Conservation (phyloP, 345 rosid species). For the Populus euphratica region DNA sequence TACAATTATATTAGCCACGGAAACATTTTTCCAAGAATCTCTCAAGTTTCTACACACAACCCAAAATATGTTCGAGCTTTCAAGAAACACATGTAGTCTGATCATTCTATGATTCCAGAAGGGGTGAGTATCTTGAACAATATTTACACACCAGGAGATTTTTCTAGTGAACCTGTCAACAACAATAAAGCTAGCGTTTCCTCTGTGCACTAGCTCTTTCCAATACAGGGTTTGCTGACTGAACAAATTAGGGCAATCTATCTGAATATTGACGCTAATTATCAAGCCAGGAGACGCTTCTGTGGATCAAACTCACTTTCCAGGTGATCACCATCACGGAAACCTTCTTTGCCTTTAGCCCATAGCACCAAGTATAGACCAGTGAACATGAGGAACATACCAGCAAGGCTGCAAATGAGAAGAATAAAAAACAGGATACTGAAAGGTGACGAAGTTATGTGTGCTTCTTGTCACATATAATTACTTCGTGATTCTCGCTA, state of each 20-base stretch:
- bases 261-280: background rate
- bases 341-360: conserved; percentile 83
- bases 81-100: no score
- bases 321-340: conserved; percentile 19
- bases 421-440: background rate
- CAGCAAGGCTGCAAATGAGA: conserved; percentile 55
- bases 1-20: no score
- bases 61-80: no score
- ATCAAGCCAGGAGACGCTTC: conserved; percentile 70
- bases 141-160: background rate
- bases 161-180: background rate
- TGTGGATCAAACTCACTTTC: conserved; percentile 47
- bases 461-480: background rate
- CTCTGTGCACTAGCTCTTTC: background rate
- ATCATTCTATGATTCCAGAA: no score
- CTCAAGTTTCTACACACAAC: no score
- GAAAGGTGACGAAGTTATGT: background rate
- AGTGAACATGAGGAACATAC: conserved; percentile 76
- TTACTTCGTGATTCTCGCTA: background rate
- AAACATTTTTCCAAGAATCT: no score
- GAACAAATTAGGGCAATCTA: background rate
- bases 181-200: background rate
- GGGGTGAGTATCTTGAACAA: no score
- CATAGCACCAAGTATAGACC: conserved; percentile 83
- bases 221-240: background rate